Evolutionary conservation across 192 early-diverging fungal species (phyloP).

Genomic region (Gonapodya prolifera): DNA sequence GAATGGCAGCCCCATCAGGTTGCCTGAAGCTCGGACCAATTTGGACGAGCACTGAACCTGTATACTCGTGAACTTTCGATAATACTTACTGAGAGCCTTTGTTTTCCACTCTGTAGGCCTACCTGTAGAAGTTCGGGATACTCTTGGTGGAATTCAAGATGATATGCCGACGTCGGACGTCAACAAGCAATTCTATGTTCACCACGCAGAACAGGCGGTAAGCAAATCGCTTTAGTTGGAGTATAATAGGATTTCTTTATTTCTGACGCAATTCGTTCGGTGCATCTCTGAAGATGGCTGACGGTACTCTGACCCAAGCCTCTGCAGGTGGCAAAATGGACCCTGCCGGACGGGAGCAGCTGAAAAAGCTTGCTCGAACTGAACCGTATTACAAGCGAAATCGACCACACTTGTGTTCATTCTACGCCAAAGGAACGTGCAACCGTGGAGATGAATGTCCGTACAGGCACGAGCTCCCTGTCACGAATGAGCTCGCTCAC

Average conservation of each 20-base stretch:
- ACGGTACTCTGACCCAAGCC: not conserved
- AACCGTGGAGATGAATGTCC: slow-evolving; percentile 92
- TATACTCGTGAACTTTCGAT: too few relatives aligned
- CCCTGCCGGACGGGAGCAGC: slow-evolving; percentile 56
- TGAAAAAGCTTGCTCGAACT: slow-evolving; percentile 64
- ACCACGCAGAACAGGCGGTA: slow-evolving; percentile 53
- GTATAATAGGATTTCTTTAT: not conserved
- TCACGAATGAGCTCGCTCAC: slow-evolving; percentile 64
- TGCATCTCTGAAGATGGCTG: not conserved
- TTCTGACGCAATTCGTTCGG: not conserved
- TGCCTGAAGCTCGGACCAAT: too few relatives aligned
- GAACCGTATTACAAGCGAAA: slow-evolving; percentile 91
- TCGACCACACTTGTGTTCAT: slow-evolving; percentile 83
- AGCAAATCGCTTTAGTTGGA: slow-evolving; percentile 29
- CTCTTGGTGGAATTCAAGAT: slow-evolving; percentile 61
- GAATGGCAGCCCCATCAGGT: too few relatives aligned
- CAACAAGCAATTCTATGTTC: slow-evolving; percentile 80
- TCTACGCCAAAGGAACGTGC: slow-evolving; percentile 90
- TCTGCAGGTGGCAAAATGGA: slow-evolving; percentile 38
- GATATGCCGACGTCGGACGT: slow-evolving; percentile 69
- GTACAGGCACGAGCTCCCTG: slow-evolving; percentile 83
- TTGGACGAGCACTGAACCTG: too few relatives aligned
- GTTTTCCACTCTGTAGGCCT: slow-evolving; percentile 36
- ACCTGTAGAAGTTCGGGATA: slow-evolving; percentile 87
- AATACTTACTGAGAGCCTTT: not conserved